These are phyloP conservation scores for Meredithiella fracta DNA, from an alignment of 2,329 filamentous ascomycete species.

Conservation along the genomic window DNA sequence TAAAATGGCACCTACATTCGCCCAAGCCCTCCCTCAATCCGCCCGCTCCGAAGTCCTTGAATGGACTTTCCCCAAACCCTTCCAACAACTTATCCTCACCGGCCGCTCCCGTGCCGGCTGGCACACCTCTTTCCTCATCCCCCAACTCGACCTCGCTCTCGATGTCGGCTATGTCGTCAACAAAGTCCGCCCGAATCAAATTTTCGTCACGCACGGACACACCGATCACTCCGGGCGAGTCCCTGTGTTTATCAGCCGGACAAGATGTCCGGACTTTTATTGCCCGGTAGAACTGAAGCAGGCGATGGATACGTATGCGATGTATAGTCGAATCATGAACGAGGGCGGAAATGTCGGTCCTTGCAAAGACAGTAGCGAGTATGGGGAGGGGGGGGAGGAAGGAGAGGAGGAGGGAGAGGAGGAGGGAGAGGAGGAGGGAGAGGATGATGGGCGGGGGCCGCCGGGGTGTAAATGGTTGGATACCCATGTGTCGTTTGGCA, in stretches of 20 bases:
- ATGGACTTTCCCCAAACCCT: constrained; percentile 29
- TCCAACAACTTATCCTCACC: constrained; percentile 27
- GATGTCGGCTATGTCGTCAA: constrained; percentile 32
- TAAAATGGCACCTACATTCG: constrained; percentile 20
- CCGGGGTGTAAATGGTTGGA: constrained; percentile 18
- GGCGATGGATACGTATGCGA: constrained; percentile 26
- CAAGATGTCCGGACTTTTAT: constrained; percentile 30
- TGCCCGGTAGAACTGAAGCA: constrained; percentile 26
- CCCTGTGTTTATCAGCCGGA: constrained; percentile 28
- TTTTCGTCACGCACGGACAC: constrained; percentile 35
- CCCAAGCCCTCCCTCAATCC: constrained; percentile 28
- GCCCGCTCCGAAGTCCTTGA: constrained; percentile 28
- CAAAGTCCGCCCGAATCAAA: constrained; percentile 29
- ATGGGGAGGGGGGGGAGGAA: not conserved
- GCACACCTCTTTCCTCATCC: constrained; percentile 35
- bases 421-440: constrained; percentile 15
- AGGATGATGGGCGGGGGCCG: constrained; percentile 13
- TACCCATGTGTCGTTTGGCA: constrained; percentile 26
- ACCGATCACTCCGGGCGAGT: constrained; percentile 29
- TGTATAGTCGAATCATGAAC: constrained; percentile 27
- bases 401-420: constrained; percentile 1
- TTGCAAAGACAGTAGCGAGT: constrained; percentile 11
- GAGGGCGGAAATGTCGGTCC: constrained; percentile 23
- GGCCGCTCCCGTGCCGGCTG: constrained; percentile 33
- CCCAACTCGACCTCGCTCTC: constrained; percentile 32